Evolutionary conservation across 345 rosid species (phyloP).

Genomic region (rapeseed (Brassica napus)): DNA sequence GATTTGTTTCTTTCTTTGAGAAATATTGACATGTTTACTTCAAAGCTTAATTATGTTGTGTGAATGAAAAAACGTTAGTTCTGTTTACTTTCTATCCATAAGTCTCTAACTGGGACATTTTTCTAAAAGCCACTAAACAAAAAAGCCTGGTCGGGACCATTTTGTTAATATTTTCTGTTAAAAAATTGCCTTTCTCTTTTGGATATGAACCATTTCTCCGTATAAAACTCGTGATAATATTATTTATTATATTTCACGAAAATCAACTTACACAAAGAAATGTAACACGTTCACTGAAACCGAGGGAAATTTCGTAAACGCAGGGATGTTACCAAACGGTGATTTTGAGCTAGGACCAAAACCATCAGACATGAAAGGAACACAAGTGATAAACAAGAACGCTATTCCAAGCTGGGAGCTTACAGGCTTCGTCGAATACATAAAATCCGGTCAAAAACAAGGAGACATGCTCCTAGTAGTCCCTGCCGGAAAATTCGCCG

Average conservation of each 20-base stretch:
- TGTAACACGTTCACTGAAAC: neutral
- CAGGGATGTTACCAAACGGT: constrained; percentile 79
- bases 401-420: constrained; percentile 80
- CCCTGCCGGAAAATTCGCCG: constrained; percentile 75
- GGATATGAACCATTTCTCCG: neutral
- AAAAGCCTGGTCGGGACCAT: neutral
- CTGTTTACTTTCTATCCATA: neutral
- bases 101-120: neutral
- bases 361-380: constrained; percentile 65
- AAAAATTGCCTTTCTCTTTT: neutral
- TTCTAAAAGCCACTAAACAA: too few relatives aligned
- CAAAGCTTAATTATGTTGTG: neutral
- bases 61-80: neutral
- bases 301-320: neutral
- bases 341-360: constrained; percentile 75
- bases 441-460: constrained; percentile 89
- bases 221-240: neutral
- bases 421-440: constrained; percentile 84
- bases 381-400: constrained; percentile 47
- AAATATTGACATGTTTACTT: neutral
- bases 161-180: neutral
- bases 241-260: neutral
- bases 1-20: neutral
- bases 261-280: neutral
- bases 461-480: constrained; percentile 94